Evolutionary conservation across 73 alveolate genomes (phyloP).

Genomic region (Durusdinium trenchii): DNA sequence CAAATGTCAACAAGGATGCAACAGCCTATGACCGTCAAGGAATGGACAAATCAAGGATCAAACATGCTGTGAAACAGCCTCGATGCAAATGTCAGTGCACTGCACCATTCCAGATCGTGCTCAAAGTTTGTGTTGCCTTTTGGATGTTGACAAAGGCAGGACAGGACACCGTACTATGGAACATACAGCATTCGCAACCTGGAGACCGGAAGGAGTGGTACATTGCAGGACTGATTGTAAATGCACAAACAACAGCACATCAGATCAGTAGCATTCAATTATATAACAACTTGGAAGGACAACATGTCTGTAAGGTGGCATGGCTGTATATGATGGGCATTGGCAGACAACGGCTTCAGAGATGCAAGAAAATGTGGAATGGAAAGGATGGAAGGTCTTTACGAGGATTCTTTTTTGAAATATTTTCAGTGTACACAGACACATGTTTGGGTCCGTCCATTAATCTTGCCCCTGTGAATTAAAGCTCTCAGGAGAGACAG

Average conservation of each 20-base stretch:
- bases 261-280: background rate
- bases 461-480: no score
- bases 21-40: background rate
- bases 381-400: background rate
- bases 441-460: no score
- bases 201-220: background rate
- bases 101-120: background rate
- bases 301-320: background rate
- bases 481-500: background rate
- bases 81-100: background rate
- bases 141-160: background rate
- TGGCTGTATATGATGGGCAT: background rate
- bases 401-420: background rate
- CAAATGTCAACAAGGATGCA: background rate
- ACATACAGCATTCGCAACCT: background rate
- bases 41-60: background rate
- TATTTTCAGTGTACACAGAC: no score
- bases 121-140: background rate
- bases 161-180: background rate
- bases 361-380: background rate
- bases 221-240: background rate
- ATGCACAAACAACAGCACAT: background rate
- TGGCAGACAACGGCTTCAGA: background rate
- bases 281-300: background rate
- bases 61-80: background rate